Evolutionary conservation across 2,329 filamentous ascomycete genomes (phyloP).

Genomic region (Colletotrichum acutatum): DNA sequence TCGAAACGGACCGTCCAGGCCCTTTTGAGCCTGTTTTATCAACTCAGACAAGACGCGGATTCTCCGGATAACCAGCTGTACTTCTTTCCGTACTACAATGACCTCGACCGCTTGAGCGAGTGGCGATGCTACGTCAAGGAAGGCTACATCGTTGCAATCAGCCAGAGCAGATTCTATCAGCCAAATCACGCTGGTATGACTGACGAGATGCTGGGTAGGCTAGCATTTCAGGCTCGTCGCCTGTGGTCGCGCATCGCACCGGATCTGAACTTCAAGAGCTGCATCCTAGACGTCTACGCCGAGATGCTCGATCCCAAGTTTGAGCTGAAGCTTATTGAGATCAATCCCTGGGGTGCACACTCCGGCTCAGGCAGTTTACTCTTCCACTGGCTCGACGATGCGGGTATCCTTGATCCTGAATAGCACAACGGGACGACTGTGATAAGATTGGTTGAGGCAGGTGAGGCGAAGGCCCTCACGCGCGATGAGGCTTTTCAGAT

Average conservation of each 20-base stretch:
- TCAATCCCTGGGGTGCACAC: neutral
- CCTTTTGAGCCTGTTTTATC: neutral
- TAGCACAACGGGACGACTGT: rapidly evolving
- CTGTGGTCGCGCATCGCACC: neutral
- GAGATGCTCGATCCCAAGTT: neutral
- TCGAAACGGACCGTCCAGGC: neutral
- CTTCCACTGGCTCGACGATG: neutral
- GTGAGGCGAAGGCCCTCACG: neutral
- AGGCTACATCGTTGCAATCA: neutral
- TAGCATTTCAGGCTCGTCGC: rapidly evolving
- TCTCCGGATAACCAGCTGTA: neutral
- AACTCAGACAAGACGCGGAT: rapidly evolving
- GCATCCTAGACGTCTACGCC: neutral
- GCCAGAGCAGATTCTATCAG: neutral
- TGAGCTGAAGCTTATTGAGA: neutral
- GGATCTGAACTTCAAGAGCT: neutral
- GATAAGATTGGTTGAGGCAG: neutral
- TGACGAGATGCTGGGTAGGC: neutral
- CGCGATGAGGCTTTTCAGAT: neutral
- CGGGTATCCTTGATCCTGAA: neutral
- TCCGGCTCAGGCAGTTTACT: neutral
- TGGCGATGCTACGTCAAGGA: neutral
- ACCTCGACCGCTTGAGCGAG: neutral
- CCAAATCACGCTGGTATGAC: neutral
- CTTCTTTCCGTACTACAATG: neutral